phyloP scores from a whole-genome alignment of 768 basidiomycete genomes.

The Hypsizygus marmoreus region DNA sequence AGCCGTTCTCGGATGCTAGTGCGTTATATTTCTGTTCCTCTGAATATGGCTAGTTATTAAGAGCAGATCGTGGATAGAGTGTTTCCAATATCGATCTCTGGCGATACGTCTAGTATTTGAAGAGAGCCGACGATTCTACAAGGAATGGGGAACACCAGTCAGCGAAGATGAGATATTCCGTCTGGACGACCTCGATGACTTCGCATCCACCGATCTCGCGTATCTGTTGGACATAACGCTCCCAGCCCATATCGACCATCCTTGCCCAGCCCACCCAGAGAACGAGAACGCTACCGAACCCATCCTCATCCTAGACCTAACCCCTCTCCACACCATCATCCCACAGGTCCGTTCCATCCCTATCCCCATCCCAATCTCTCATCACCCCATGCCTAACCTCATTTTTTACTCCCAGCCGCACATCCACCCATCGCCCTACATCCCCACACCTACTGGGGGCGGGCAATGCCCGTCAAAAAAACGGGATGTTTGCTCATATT shows the following conservation, averaged over 20 bases:
- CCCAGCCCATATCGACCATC: background rate
- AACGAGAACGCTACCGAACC: conserved; percentile 13
- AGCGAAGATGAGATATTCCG: conserved; percentile 35
- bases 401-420: conserved; percentile 34
- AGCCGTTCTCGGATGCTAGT: too few relatives aligned
- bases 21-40: too few relatives aligned
- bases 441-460: conserved; percentile 16
- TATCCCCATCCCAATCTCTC: too few relatives aligned
- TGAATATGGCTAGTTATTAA: too few relatives aligned
- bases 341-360: conserved; percentile 53
- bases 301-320: conserved; percentile 36
- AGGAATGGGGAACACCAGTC: conserved; percentile 42
- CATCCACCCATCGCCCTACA: conserved; percentile 29
- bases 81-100: too few relatives aligned
- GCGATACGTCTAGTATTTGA: too few relatives aligned
- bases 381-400: conserved; percentile 18
- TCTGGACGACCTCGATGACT: conserved; percentile 45
- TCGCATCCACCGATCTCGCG: conserved; percentile 36
- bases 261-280: too few relatives aligned
- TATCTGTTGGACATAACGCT: conserved; percentile 1
- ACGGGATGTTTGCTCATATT: too few relatives aligned
- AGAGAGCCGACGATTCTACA: conserved; percentile 5
- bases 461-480: too few relatives aligned
- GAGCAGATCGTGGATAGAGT: too few relatives aligned
- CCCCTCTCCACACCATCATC: conserved; percentile 38